Percentiles rank a stretch among this genome's conserved stretches.
phyloP scores from a whole-genome alignment of 805 yeast species.

The Osmozyma mogii region DNA sequence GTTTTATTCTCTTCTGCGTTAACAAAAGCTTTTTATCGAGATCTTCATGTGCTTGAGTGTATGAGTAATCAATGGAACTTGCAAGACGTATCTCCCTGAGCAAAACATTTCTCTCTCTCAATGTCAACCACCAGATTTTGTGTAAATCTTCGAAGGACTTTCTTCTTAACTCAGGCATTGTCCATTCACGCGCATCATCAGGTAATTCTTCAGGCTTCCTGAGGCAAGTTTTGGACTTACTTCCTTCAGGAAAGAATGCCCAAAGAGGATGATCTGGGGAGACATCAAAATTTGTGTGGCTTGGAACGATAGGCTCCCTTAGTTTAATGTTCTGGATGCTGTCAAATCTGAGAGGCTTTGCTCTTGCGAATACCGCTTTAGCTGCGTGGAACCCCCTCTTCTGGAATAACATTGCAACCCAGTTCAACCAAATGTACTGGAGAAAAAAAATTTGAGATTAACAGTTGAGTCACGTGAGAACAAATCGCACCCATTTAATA shows the following conservation, averaged over 20 bases:
- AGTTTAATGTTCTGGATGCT: slow-evolving; percentile 39
- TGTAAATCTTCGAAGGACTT: slow-evolving; percentile 91
- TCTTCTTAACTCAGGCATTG: slow-evolving; percentile 78
- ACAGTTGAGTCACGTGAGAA: too few relatives aligned
- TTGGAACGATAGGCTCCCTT: slow-evolving; percentile 80
- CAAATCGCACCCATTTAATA: too few relatives aligned
- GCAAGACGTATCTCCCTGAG: slow-evolving; percentile 67
- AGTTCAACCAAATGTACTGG: too few relatives aligned
- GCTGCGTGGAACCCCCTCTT: slow-evolving; percentile 9
- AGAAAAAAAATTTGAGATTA: too few relatives aligned
- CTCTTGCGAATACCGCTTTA: slow-evolving; percentile 6
- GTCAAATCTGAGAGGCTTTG: slow-evolving; percentile 15
- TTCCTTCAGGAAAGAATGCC: slow-evolving; percentile 66
- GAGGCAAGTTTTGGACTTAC: slow-evolving; percentile 45
- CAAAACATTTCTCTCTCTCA: slow-evolving; percentile 74
- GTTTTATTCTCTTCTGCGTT: slow-evolving; percentile 56
- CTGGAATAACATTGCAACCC: too few relatives aligned
- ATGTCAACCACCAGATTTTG: slow-evolving; percentile 78
- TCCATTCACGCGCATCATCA: slow-evolving; percentile 69
- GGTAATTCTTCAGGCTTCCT: slow-evolving; percentile 50
- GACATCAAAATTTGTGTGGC: slow-evolving; percentile 62
- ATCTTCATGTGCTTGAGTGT: slow-evolving; percentile 31
- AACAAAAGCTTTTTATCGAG: slow-evolving; percentile 31
- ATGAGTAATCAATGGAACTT: slow-evolving; percentile 18
- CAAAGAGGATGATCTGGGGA: slow-evolving; percentile 88